Evolutionary conservation across 116 monocot genomes (phyloP), one percentile per base, ranked within the genome.

Genomic region (Posidonia oceanica): DNA sequence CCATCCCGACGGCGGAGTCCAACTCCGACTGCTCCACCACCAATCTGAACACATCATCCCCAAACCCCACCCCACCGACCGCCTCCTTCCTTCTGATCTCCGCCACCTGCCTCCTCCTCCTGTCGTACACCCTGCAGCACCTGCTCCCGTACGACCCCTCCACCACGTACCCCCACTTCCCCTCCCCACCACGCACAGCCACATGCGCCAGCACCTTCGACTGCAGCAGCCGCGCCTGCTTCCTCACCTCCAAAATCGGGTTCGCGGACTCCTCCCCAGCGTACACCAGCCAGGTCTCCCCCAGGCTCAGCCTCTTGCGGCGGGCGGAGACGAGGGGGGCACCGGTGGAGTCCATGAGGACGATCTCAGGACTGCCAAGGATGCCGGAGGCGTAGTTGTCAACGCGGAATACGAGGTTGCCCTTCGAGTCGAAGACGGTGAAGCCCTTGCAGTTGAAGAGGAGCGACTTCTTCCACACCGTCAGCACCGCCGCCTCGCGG

Each of bases 101-200:
- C 5, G 95, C 91, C 64, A 95, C 44, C 59, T 17, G 40, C 59
- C 83, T 70, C 52, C 77, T 38, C 74, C 83, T 83, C 75, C 83
- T 81, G 79, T 79, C 69, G 69, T 52, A 69, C 59, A 53, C 60
- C 12, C 51, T 18, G 77, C 91, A 91, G 42, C 78, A 54, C 4
- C 95, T 82, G 69, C 59, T 77, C 36, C 71, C 48, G 80, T 86
- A 95, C 18, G 95, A 91, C 8, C 95, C 95, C 71, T 91, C 88
- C 36, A 95, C 83, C 40, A 75, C 84, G 74, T 80, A 91, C 22
- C 53, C 69, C 16, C 58, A 63, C 13, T 71, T 20, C 11, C 40
- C 61, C 3, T 62, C 51, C 2, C 55, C 36, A 16, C 39, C 17
- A 70, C 64, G 75, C 14, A 68, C 73, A 10, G 69, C 61, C 76